Conservation (phyloP, 2,329 filamentous ascomycete species). For the Macrophomina pseudophaseolina region DNA sequence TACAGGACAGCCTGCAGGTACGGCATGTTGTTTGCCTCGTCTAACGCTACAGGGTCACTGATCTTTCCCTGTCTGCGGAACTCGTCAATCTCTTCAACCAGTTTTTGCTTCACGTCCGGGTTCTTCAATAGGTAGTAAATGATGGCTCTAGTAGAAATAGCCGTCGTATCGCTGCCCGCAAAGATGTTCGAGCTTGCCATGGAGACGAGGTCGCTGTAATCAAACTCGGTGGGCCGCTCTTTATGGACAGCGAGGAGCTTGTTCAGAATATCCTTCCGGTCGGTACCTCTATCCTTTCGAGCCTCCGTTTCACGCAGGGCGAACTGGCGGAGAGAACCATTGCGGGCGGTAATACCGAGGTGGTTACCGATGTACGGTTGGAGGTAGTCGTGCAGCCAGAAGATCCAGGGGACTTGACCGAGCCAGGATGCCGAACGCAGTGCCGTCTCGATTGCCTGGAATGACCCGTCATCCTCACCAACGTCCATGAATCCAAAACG, state of each 20-base stretch:
- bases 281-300: constrained; percentile 39
- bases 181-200: constrained; percentile 48
- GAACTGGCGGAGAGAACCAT: constrained; percentile 41
- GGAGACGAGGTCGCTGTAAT: constrained; percentile 42
- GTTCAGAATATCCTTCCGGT: constrained; percentile 45
- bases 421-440: constrained; percentile 44
- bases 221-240: constrained; percentile 44
- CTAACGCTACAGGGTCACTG: constrained; percentile 30
- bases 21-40: constrained; percentile 39
- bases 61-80: constrained; percentile 27
- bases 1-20: constrained; percentile 53
- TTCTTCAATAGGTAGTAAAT: constrained; percentile 35
- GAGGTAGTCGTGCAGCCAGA: constrained; percentile 42
- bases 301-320: constrained; percentile 37
- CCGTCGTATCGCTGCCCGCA: constrained; percentile 53
- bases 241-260: constrained; percentile 44
- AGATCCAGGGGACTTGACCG: constrained; percentile 45
- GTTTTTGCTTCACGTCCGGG: constrained; percentile 30
- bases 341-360: constrained; percentile 41
- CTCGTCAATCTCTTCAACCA: constrained; percentile 34
- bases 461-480: constrained; percentile 42
- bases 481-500: constrained; percentile 45
- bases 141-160: constrained; percentile 40
- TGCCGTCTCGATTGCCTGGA: constrained; percentile 40
- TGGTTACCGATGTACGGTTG: constrained; percentile 45